These are phyloP conservation scores for Buddleja alternifolia DNA, from an alignment of 257 asterid genomes.

Conservation along the genomic window DNA sequence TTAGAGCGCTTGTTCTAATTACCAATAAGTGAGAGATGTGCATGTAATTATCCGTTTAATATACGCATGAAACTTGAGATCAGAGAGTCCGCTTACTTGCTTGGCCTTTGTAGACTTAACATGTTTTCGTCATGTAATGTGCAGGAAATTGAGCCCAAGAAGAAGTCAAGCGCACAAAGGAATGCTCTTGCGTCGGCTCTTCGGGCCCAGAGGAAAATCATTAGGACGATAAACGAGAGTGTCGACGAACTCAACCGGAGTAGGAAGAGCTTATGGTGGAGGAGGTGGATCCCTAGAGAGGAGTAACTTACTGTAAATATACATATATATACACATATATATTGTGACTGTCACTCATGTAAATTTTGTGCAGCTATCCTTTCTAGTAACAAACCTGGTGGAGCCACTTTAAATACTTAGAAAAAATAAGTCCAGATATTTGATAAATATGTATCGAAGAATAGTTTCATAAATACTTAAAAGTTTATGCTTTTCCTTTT, in stretches of 20 bases:
- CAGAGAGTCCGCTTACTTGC: too few relatives aligned
- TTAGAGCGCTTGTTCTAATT: too few relatives aligned
- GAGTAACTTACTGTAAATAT: slow-evolving; percentile 53
- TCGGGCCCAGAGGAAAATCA: slow-evolving; percentile 67
- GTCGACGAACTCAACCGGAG: slow-evolving; percentile 64
- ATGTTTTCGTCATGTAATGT: slow-evolving; percentile 1
- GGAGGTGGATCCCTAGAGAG: slow-evolving; percentile 89
- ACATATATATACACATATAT: not conserved
- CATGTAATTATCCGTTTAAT: too few relatives aligned
- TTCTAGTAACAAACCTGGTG: slow-evolving; percentile 1
- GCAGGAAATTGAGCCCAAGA: slow-evolving; percentile 75
- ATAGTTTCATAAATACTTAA: not conserved
- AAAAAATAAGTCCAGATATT: slow-evolving; percentile 5
- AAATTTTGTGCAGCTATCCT: slow-evolving; percentile 44
- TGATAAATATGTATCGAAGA: slow-evolving; percentile 16
- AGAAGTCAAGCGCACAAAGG: slow-evolving; percentile 67
- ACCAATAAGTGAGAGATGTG: too few relatives aligned
- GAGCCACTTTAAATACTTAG: slow-evolving; percentile 23
- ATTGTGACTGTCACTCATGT: slow-evolving; percentile 28
- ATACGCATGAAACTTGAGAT: too few relatives aligned
- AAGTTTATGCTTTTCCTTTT: too few relatives aligned
- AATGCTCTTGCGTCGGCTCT: slow-evolving; percentile 91
- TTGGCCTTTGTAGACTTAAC: too few relatives aligned
- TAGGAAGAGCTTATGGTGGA: slow-evolving; percentile 90
- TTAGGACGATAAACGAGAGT: slow-evolving; percentile 66